Evolutionary conservation across 225 moss, liverwort and hornwort genomes (phyloP), one percentile per base, ranked within the genome.

Genomic region (Asterella californica): DNA sequence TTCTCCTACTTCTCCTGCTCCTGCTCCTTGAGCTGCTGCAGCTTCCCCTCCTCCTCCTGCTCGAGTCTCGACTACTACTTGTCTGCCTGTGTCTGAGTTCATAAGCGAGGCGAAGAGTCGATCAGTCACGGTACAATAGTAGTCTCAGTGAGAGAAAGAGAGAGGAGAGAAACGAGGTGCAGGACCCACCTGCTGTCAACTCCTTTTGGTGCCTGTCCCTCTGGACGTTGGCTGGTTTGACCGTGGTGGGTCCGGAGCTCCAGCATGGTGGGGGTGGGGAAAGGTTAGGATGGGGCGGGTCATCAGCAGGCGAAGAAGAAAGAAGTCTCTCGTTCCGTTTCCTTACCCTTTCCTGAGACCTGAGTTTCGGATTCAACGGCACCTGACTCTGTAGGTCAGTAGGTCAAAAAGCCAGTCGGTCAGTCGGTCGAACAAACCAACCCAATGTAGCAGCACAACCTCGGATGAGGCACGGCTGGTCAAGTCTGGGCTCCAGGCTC

Each of bases 111-210:
- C 25, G n/a, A 61, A 10, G 52, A 61, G n/a, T 21, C 19, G n/a
- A 61, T 18, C 33, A 67, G 67, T 67, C 15, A 27, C 34, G 30
- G 67, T 67, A 67, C 67, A 42, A 42, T 42, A 34, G 33, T 34
- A 67, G 33, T 65, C 22, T 10, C 6, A 14, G 2, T 65, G 65
- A 65, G n/a, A n/a, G n/a, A n/a, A n/a, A 65, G 65, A 65, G 29
- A 65, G 65, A 32, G 10, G 65, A 30, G 30, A 14, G 65, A 30
- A 5, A 63, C 19, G n/a, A 24, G 24, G 14, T 18, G 67, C 34
- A 36, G 50, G 73, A 14, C 73, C 49, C 73, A 73, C 73, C 74
- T 74, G 9, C 48, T 32, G 70, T 70, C 70, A 73, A 30, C 50
- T 70, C 38, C 38, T 45, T 22, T 70, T 24, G 32, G 32, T 65